A percentile compares a stretch with the other conserved stretches of the same genome.
Conservation (phyloP, 306 rosid species). For the Quercus gilva region DNA sequence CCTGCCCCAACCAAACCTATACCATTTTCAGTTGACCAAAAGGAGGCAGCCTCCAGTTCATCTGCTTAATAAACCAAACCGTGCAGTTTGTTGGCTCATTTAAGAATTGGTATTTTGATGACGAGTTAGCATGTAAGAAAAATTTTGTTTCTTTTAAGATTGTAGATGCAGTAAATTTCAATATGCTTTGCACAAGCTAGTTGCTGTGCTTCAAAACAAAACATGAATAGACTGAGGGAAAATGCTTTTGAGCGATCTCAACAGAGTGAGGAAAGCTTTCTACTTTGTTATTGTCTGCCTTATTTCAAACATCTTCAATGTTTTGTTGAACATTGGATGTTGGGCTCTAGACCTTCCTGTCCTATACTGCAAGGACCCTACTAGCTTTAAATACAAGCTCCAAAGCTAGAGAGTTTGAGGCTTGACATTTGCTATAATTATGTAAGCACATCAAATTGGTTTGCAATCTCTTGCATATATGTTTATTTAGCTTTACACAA, state of each 20-base stretch:
- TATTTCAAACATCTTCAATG: background rate
- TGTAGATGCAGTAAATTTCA: slow-evolving; percentile 5
- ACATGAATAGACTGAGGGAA: background rate
- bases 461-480: no score
- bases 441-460: no score
- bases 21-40: no score
- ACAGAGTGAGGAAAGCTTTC: background rate
- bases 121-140: background rate
- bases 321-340: background rate
- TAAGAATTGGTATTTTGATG: slow-evolving; percentile 62
- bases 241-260: background rate
- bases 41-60: no score
- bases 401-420: no score
- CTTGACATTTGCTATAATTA: no score
- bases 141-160: background rate
- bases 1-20: no score
- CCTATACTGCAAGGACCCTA: no score
- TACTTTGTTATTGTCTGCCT: background rate
- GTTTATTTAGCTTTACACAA: no score
- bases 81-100: background rate
- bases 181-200: background rate
- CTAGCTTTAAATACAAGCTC: no score
- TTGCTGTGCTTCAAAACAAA: background rate
- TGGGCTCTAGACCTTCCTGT: background rate
- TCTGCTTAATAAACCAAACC: no score